phyloP scores from a whole-genome alignment of 768 basidiomycete species.

The Tricholoma terreum region DNA sequence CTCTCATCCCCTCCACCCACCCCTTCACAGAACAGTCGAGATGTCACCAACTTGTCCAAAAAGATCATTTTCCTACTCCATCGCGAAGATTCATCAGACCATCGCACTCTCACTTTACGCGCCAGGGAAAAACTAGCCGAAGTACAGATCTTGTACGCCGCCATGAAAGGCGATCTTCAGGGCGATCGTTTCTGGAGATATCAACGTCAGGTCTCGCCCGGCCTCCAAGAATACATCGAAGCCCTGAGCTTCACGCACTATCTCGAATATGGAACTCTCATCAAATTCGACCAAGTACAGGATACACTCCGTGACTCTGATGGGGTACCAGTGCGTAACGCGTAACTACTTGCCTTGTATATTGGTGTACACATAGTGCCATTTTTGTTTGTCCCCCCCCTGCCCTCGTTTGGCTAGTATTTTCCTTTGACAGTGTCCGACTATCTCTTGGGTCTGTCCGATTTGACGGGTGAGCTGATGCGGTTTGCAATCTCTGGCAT shows the following conservation, averaged over 20 bases:
- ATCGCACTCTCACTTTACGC: constrained; percentile 27
- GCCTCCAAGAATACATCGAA: constrained; percentile 96
- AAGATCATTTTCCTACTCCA: constrained; percentile 93
- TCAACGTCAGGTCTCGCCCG: constrained; percentile 69
- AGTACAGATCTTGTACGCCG: constrained; percentile 61
- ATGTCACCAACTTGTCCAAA: constrained; percentile 89
- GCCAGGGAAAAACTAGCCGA: constrained; percentile 63
- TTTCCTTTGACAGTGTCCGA: constrained; percentile 77
- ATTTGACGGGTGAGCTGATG: constrained; percentile 97
- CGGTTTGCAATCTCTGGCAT: constrained; percentile 87
- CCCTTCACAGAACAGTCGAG: constrained; percentile 63
- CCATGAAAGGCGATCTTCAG: constrained; percentile 56
- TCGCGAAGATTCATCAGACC: constrained; percentile 45
- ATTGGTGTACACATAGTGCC: neutral
- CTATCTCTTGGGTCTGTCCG: constrained; percentile 89
- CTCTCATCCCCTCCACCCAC: neutral
- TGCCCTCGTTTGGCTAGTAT: constrained; percentile 48
- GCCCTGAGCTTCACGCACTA: constrained; percentile 88
- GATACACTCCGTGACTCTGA: constrained; percentile 55
- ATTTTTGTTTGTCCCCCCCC: neutral
- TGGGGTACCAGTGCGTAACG: constrained; percentile 60
- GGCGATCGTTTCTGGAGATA: constrained; percentile 78
- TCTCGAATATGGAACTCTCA: constrained; percentile 63
- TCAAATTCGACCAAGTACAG: constrained; percentile 70
- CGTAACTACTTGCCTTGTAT: constrained; percentile 1